Evolutionary conservation across 2,329 filamentous ascomycete species (phyloP).

Genomic region (Apiospora phragmitis): DNA sequence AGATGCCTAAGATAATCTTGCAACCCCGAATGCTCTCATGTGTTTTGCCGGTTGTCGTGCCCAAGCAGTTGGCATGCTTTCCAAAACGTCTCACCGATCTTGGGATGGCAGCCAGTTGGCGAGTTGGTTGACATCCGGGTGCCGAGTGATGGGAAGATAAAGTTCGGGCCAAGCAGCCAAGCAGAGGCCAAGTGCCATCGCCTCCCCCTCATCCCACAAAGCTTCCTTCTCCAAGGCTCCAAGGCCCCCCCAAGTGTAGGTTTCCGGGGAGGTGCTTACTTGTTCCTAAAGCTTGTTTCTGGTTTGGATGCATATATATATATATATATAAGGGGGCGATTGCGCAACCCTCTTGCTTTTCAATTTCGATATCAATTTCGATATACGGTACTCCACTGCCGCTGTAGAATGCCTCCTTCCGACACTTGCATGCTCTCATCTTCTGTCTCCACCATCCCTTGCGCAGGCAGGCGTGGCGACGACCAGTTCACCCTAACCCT

Average conservation of each 20-base stretch:
- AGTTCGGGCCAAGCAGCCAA: constrained; percentile 2
- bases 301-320: background rate
- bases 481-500: background rate
- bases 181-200: background rate
- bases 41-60: background rate
- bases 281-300: background rate
- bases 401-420: constrained; percentile 3
- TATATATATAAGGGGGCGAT: background rate
- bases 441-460: background rate
- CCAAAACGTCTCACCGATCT: background rate
- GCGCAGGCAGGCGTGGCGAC: constrained; percentile 1
- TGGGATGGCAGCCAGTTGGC: background rate
- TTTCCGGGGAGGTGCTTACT: background rate
- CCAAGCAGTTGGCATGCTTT: background rate
- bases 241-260: background rate
- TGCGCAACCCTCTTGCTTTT: background rate
- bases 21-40: background rate
- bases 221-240: background rate
- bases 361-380: background rate
- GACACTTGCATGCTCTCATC: background rate
- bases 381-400: background rate
- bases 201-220: background rate
- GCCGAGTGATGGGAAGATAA: background rate
- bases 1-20: background rate
- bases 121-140: background rate